Base-by-base conservation (phyloP, 371 early-diverging fungal genomes). In the Rhizopus sp. region DNA sequence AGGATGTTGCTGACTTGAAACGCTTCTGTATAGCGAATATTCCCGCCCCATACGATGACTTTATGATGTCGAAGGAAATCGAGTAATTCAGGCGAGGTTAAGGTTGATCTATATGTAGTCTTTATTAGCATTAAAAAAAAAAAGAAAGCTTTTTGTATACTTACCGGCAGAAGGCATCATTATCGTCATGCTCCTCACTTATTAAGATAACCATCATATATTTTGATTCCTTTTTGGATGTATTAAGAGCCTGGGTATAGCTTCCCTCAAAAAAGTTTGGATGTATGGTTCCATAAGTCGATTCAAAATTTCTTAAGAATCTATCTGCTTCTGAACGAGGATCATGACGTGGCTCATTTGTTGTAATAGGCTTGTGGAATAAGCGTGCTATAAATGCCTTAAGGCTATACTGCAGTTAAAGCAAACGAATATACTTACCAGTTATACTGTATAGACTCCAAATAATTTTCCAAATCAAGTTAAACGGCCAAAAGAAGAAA, bases 181-280 rank as follows among this genome's bases (percentile, higher is more conserved):
- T 83, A 34, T 90, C 88, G 65, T 93, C 93, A 62, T 93, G 93
- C 60, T 91, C 91, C 33, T 81, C 81, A 41, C 91, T 88, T 51
- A 89, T 84, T 51, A 95, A 75, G 40, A 88, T 65, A 0, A 88
- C 86, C 10, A 94, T 50, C 32, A 91, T 51, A 62, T 88, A 92
- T 50, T 83, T 78, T 6, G 88, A 47, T n/a, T 93, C 88, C 17
- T 75, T 59, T 75, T 91, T 90, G n/a, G 89, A 86, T 39, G 64
- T 66, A 23, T 79, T 83, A 35, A 93, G 52, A 1, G 90, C 87
- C 62, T 83, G 85, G 10, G 87, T 72, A 59, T 91, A 93, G 1
- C 88, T 83, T n/a, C 92, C 91, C 39, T 80, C 78, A 59, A 88
- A 91, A 65, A 95, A 93, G 23, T 81, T 72, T 7, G 92, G 92